phyloP scores from a whole-genome alignment of 2,329 filamentous ascomycete genomes.

The Hymenoscyphus infarciens region DNA sequence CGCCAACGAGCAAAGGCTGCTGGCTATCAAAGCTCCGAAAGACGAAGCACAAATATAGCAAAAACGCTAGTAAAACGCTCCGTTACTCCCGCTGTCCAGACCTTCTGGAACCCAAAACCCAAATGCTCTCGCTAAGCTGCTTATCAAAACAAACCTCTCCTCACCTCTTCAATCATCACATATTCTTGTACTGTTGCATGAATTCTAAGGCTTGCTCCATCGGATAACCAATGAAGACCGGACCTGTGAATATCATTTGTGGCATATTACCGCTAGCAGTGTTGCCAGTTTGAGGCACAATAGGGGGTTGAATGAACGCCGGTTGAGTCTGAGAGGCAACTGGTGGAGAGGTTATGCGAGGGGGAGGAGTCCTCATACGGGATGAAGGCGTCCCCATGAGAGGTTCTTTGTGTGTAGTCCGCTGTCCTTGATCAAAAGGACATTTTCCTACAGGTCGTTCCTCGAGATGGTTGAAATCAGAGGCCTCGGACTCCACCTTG shows the following conservation, averaged over 20 bases:
- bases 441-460: conserved; percentile 25
- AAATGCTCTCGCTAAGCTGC: conserved; percentile 17
- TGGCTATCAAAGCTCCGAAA: background rate
- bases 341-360: conserved; percentile 12
- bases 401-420: conserved; percentile 12
- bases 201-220: conserved; percentile 77
- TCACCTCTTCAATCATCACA: conserved; percentile 18
- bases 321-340: conserved; percentile 41
- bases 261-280: conserved; percentile 37
- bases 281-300: conserved; percentile 25
- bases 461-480: conserved; percentile 8
- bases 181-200: conserved; percentile 49
- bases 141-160: conserved; percentile 4
- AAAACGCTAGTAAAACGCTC: background rate
- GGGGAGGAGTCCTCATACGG: conserved; percentile 7
- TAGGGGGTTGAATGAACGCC: conserved; percentile 49
- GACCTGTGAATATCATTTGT: conserved; percentile 85
- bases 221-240: conserved; percentile 89
- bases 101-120: conserved; percentile 1
- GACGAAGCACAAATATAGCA: background rate
- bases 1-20: background rate
- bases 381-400: conserved; percentile 14
- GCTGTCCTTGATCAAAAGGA: conserved; percentile 36
- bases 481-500: conserved; percentile 10
- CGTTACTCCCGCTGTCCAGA: background rate